Conservation (phyloP, 495 filamentous ascomycete species). For the Penicillium macrosclerotiorum region DNA sequence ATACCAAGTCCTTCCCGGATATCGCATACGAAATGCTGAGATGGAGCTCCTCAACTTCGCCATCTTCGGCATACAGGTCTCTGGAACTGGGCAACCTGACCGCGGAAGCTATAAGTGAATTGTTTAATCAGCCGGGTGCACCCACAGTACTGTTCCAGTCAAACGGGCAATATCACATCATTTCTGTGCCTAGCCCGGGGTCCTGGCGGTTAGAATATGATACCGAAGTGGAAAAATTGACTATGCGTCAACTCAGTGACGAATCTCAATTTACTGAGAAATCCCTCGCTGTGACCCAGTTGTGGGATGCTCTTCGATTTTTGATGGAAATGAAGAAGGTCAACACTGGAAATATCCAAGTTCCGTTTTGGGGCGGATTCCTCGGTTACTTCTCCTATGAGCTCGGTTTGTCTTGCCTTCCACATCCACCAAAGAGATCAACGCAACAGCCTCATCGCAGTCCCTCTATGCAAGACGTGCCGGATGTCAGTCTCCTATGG, state of each 20-base stretch:
- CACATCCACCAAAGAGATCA: constrained; percentile 31
- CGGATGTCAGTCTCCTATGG: constrained; percentile 77
- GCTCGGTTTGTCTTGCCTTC: constrained; percentile 60
- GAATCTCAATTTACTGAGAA: constrained; percentile 14
- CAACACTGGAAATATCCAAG: constrained; percentile 34
- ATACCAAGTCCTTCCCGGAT: constrained; percentile 24
- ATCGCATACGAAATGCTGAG: constrained; percentile 35
- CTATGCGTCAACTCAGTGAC: constrained; percentile 21
- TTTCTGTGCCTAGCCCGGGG: constrained; percentile 39
- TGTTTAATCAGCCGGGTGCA: constrained; percentile 34
- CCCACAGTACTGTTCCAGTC: constrained; percentile 44
- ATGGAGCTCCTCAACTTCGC: constrained; percentile 35
- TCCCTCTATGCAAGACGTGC: constrained; percentile 40
- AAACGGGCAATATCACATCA: constrained; percentile 39
- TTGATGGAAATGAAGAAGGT: constrained; percentile 56
- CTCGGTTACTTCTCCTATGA: constrained; percentile 92
- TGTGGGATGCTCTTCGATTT: constrained; percentile 44
- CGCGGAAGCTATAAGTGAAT: constrained; percentile 36
- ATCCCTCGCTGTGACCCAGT: constrained; percentile 27
- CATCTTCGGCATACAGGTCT: constrained; percentile 26
- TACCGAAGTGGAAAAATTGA: constrained; percentile 22
- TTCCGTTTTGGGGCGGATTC: constrained; percentile 84
- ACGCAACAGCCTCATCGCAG: constrained; percentile 1
- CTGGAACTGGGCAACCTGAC: constrained; percentile 18
- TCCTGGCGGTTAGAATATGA: constrained; percentile 46